These are phyloP conservation scores for Monilinia fructicola DNA, from an alignment of 2,329 filamentous ascomycete species.

Conservation along the genomic window DNA sequence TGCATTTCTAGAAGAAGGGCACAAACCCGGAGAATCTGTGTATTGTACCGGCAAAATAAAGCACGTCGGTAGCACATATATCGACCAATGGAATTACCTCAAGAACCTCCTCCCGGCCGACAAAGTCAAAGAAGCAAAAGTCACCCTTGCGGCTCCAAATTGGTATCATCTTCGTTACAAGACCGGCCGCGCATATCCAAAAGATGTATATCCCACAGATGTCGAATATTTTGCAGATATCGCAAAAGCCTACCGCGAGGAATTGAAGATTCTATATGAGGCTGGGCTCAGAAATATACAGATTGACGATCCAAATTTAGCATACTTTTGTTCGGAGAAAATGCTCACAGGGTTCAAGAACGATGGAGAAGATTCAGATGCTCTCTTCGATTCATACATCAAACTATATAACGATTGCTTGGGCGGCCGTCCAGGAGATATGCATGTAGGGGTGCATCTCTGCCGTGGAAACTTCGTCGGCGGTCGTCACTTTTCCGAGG, in stretches of 20 bases:
- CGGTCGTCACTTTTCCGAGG: constrained; percentile 64
- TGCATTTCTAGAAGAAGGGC: constrained; percentile 46
- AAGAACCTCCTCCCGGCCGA: constrained; percentile 59
- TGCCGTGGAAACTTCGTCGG: constrained; percentile 69
- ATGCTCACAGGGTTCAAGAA: constrained; percentile 69
- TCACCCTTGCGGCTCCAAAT: constrained; percentile 65
- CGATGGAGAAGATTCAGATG: constrained; percentile 67
- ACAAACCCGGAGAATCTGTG: constrained; percentile 49
- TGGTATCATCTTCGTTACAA: constrained; percentile 68
- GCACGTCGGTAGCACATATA: constrained; percentile 48
- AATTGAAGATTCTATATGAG: constrained; percentile 53
- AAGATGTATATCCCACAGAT: constrained; percentile 51
- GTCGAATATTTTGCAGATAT: constrained; percentile 56
- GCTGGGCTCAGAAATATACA: constrained; percentile 54
- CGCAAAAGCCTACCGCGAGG: constrained; percentile 52
- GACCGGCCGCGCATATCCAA: constrained; percentile 52
- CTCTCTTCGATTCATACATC: constrained; percentile 74
- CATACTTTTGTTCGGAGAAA: constrained; percentile 71
- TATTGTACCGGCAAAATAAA: constrained; percentile 50
- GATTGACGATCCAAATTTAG: constrained; percentile 58
- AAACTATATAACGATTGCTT: constrained; percentile 73
- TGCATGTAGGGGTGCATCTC: constrained; percentile 76
- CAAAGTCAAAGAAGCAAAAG: constrained; percentile 64
- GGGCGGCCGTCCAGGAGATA: constrained; percentile 61
- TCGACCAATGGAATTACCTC: constrained; percentile 60